A percentile compares a stretch with the other conserved stretches of the same genome.
These are phyloP conservation scores for Aphanomyces invadans DNA, from an alignment of 352 stramenopile genomes.

Conservation along the genomic window DNA sequence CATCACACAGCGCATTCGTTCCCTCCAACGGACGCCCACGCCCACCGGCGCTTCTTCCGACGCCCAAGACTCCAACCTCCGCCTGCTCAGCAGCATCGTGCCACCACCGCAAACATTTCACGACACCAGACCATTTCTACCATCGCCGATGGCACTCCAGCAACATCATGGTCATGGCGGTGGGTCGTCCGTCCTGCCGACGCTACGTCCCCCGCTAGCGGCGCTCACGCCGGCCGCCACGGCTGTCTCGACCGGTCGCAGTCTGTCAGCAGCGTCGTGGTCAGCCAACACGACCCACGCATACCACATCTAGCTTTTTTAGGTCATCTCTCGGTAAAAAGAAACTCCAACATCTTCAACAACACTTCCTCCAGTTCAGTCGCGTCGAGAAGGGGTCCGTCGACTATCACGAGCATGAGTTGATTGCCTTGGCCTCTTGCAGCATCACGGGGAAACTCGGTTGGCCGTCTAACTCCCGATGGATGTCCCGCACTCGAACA, in stretches of 20 bases:
- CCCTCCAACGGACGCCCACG: background rate
- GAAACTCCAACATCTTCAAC: no score
- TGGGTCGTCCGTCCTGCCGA: background rate
- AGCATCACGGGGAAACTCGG: background rate
- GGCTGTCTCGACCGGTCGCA: background rate
- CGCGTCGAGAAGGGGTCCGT: no score
- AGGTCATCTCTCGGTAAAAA: no score
- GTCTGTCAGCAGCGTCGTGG: background rate
- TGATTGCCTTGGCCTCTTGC: constrained; percentile 1
- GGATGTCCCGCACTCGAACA: background rate
- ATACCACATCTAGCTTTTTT: background rate
- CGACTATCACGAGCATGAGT: no score
- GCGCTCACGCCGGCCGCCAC: background rate
- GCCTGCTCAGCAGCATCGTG: constrained; percentile 3
- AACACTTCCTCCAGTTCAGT: no score
- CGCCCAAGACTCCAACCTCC: background rate
- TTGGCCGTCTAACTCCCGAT: background rate
- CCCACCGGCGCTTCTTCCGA: no score
- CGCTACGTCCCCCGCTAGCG: background rate
- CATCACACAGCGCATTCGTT: background rate
- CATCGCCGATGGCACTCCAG: background rate
- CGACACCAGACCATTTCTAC: background rate
- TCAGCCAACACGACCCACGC: background rate
- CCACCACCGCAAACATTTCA: background rate
- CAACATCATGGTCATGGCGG: background rate